Evolutionary conservation across 2,329 filamentous ascomycete species (phyloP).

Genomic region (Aureobasidium sp.): DNA sequence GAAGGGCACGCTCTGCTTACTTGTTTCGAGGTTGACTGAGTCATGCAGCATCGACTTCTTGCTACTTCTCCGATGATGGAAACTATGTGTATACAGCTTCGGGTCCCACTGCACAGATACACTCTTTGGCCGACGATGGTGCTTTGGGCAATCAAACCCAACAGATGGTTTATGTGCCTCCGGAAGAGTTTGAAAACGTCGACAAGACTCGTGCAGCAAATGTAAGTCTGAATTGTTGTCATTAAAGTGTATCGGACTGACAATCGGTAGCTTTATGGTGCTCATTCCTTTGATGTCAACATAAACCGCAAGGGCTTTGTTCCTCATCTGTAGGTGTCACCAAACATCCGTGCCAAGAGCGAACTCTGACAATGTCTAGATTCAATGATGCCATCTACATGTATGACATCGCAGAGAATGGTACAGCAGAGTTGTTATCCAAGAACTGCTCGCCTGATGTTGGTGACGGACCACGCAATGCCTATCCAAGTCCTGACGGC

Average conservation of each 20-base stretch:
- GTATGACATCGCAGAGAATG: background rate
- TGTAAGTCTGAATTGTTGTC: background rate
- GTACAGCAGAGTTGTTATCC: background rate
- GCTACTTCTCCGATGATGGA: background rate
- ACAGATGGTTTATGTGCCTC: background rate
- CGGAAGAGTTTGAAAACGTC: background rate
- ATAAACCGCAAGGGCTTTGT: background rate
- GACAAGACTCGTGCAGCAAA: background rate
- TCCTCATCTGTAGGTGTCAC: background rate
- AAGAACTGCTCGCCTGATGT: background rate
- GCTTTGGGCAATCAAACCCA: background rate
- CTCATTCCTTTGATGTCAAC: background rate
- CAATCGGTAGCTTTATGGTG: background rate
- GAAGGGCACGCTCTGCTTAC: background rate
- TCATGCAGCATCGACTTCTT: background rate
- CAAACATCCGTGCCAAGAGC: too few species aligned
- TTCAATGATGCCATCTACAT: background rate
- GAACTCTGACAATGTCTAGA: background rate
- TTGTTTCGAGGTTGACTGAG: background rate
- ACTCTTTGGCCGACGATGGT: background rate
- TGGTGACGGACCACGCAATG: background rate
- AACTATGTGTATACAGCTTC: background rate
- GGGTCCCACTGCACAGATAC: background rate
- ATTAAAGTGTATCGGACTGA: background rate
- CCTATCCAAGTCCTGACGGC: background rate